phyloP scores from a whole-genome alignment of 768 basidiomycete genomes.

The Termitomyces sp. region DNA sequence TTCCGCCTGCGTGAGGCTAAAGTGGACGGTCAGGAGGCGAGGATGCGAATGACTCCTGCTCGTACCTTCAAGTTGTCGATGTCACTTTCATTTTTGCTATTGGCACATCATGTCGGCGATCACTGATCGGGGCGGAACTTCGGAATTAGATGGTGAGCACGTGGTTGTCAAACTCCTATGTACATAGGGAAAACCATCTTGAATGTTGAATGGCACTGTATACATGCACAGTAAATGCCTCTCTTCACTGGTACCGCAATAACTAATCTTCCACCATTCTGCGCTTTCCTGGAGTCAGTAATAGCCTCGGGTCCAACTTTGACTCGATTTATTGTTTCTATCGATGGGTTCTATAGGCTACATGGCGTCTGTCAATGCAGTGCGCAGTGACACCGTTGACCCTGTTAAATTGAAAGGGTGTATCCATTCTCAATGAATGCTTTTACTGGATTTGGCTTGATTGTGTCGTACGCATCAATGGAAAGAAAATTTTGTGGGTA shows the following conservation, averaged over 20 bases:
- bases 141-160: not conserved
- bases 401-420: not conserved
- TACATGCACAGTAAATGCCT: not conserved
- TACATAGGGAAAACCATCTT: too few relatives aligned
- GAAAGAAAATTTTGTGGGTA: not conserved
- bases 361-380: not conserved
- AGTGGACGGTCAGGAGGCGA: not conserved
- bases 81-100: not conserved
- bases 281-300: not conserved
- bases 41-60: not conserved
- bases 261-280: not conserved
- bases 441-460: not conserved
- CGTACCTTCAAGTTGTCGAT: not conserved
- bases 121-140: constrained; percentile 6
- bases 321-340: too few relatives aligned
- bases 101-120: not conserved
- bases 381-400: not conserved
- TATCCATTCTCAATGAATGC: not conserved
- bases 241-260: not conserved
- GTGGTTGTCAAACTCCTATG: too few relatives aligned
- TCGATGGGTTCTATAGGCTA: not conserved
- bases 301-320: not conserved
- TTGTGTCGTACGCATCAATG: not conserved
- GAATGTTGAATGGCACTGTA: too few relatives aligned
- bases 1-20: not conserved